These are phyloP conservation scores for Castanea crenata DNA, from an alignment of 306 rosid species.

Conservation along the genomic window DNA sequence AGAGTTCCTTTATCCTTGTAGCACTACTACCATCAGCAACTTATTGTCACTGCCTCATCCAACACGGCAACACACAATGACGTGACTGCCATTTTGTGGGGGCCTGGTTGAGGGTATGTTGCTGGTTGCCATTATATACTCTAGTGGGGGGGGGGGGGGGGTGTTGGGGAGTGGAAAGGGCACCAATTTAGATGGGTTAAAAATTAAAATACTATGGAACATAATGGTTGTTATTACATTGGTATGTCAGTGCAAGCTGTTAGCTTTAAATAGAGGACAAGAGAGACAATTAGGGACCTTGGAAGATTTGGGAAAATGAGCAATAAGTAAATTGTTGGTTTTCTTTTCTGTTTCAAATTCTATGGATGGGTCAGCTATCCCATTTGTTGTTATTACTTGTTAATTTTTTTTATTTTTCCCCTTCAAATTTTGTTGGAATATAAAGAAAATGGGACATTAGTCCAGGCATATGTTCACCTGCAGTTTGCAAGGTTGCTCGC, in stretches of 20 bases:
- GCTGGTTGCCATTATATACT: too few species aligned
- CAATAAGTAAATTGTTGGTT: background rate
- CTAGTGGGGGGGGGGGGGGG: too few species aligned
- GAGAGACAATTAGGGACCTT: background rate
- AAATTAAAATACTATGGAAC: too few species aligned
- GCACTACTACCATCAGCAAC: background rate
- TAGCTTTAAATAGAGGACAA: too few species aligned
- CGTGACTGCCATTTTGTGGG: too few species aligned
- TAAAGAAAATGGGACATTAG: slow-evolving; percentile 73
- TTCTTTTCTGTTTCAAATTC: background rate
- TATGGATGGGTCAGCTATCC: background rate
- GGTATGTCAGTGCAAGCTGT: too few species aligned
- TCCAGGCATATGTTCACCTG: slow-evolving; percentile 85
- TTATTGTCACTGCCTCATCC: background rate
- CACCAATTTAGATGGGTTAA: too few species aligned
- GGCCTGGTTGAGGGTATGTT: too few species aligned
- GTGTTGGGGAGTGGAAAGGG: too few species aligned
- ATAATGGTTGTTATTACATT: too few species aligned
- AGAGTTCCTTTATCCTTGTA: background rate
- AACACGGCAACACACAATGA: background rate
- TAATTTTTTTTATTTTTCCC: background rate
- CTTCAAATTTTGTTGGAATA: slow-evolving; percentile 53
- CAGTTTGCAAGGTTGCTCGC: slow-evolving; percentile 90
- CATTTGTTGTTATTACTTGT: background rate
- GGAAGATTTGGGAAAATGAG: background rate